Base-by-base conservation (phyloP, 768 basidiomycete species). In the Scleroderma bovista region DNA sequence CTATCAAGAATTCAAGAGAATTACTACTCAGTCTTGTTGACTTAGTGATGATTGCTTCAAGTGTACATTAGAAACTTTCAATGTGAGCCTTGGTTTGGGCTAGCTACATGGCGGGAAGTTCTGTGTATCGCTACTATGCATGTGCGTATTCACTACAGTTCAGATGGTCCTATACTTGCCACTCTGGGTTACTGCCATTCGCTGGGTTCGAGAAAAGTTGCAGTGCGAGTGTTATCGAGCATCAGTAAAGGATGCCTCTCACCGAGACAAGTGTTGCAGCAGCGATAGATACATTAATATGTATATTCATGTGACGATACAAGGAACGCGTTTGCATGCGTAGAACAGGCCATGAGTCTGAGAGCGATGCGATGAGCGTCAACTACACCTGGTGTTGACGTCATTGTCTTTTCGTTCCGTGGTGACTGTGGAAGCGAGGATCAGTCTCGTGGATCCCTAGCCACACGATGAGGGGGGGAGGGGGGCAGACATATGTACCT, bases 401-500 rank as follows among this genome's bases (percentile, higher is more conserved):
- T n/a, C 13, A 1, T 65, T 69, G n/a, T 77, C 63, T 47, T 76
- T 80, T 48, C 79, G 66, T 59, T 80, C 79, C 3, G 78, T 79
- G 2, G 78, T 80, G 47, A 80, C 78, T 79, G 51, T 2, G 46
- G 12, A 17, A 41, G 23, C 40, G 17, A 36, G 23, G 1, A 2
- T 20, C 43, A 11, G 4, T 33, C 3, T n/a, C 17, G 31, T 12
- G 23, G 22, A 6, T 8, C 23, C 11, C 6, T 6, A 5, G 8
- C 12, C 13, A 47, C 12, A 31, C 16, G 46, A 29, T 39, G 22
- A 29, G 19, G 16, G 24, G 7, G 9, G 6, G 74, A n/a, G n/a
- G n/a, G n/a, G n/a, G n/a, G n/a, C n/a, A n/a, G n/a, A n/a, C n/a
- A n/a, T n/a, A n/a, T 86, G 51, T 56, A 94, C 93, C 85, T 95